A percentile compares a stretch with the other conserved stretches of the same genome.
phyloP scores from a whole-genome alignment of 352 stramenopile species.

The Globisporangium iwayamae region DNA sequence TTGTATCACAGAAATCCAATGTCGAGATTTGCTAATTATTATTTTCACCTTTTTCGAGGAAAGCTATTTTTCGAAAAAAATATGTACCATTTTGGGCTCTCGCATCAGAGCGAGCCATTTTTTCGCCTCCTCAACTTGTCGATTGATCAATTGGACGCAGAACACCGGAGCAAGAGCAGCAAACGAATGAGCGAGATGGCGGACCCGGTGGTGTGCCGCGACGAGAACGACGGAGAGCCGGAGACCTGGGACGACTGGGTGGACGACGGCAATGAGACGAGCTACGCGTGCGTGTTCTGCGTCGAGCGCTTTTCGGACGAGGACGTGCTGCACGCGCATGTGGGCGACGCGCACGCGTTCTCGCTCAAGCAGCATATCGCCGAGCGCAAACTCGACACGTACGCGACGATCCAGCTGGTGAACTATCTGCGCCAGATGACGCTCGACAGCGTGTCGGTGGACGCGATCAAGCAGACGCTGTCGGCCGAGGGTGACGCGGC shows the following conservation, averaged over 20 bases:
- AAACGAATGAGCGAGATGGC: slow-evolving; percentile 1
- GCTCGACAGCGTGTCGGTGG: slow-evolving; percentile 29
- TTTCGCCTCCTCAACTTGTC: neutral
- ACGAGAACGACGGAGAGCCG: slow-evolving; percentile 29
- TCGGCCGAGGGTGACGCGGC: slow-evolving; percentile 32
- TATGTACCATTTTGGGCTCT: neutral
- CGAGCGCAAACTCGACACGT: slow-evolving; percentile 58
- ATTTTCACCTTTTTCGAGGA: no score
- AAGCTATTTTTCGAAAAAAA: no score
- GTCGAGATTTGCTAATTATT: no score
- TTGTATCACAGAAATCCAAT: no score
- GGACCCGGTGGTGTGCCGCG: slow-evolving; percentile 16
- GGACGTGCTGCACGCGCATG: slow-evolving; percentile 55
- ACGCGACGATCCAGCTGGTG: slow-evolving; percentile 75
- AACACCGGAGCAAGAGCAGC: neutral
- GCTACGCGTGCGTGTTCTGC: slow-evolving; percentile 76
- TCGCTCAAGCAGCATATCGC: slow-evolving; percentile 54
- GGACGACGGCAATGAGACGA: slow-evolving; percentile 48
- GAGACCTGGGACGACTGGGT: slow-evolving; percentile 88
- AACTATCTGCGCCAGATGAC: slow-evolving; percentile 67
- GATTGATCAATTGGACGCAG: neutral
- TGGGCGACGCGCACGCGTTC: slow-evolving; percentile 54
- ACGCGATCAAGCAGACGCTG: slow-evolving; percentile 47
- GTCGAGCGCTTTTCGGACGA: slow-evolving; percentile 38
- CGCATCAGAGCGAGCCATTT: neutral